Evolutionary conservation across 495 filamentous ascomycete species (phyloP).

Genomic region (Lepidopterella palustris): DNA sequence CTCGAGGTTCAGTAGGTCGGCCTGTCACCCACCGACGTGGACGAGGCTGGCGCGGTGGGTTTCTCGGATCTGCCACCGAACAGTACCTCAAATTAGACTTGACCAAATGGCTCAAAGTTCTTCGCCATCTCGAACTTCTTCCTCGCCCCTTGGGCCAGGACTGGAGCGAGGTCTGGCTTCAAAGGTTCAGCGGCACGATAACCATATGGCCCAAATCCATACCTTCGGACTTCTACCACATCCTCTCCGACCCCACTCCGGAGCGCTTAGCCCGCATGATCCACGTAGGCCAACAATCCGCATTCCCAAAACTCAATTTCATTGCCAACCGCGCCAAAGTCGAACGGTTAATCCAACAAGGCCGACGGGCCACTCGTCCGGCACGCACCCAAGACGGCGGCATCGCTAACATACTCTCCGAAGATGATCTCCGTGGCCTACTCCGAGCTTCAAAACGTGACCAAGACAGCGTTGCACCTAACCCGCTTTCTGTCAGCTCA

Average conservation of each 20-base stretch:
- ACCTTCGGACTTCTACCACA: slow-evolving; percentile 71
- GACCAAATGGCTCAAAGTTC: slow-evolving; percentile 92
- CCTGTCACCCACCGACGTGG: slow-evolving; percentile 92
- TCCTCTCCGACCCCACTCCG: slow-evolving; percentile 73
- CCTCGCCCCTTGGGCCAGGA: slow-evolving; percentile 90
- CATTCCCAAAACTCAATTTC: slow-evolving; percentile 87
- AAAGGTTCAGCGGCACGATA: slow-evolving; percentile 88
- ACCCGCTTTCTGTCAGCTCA: slow-evolving; percentile 16
- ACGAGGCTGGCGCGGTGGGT: slow-evolving; percentile 92
- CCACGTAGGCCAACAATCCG: slow-evolving; percentile 73
- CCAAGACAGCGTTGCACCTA: background rate
- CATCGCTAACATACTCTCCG: slow-evolving; percentile 25
- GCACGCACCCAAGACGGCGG: slow-evolving; percentile 8
- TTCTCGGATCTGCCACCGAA: slow-evolving; percentile 82
- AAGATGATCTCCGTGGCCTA: slow-evolving; percentile 32
- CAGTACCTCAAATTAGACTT: slow-evolving; percentile 93
- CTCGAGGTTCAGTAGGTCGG: slow-evolving; percentile 79
- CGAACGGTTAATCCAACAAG: slow-evolving; percentile 71
- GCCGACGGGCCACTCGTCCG: slow-evolving; percentile 52
- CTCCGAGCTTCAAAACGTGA: slow-evolving; percentile 10
- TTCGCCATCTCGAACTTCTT: slow-evolving; percentile 84
- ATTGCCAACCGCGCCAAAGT: slow-evolving; percentile 78
- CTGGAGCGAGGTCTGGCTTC: slow-evolving; percentile 92
- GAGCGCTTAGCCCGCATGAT: slow-evolving; percentile 80
- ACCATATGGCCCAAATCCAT: slow-evolving; percentile 87